Evolutionary conservation across 2,329 filamentous ascomycete genomes (phyloP).

Genomic region (Colletotrichum cuscutae): DNA sequence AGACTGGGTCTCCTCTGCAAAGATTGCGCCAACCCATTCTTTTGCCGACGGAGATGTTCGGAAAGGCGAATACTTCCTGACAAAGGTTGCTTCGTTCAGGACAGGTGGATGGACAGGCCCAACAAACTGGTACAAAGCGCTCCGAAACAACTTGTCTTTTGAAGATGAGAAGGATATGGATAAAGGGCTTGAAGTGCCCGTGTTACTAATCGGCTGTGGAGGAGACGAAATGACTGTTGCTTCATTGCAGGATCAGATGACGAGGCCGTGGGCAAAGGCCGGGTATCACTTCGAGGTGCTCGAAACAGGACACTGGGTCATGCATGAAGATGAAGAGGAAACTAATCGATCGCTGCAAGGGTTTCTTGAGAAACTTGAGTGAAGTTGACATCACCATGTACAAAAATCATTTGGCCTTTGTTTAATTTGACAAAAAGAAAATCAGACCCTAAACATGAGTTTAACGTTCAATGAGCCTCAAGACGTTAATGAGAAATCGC

Average conservation of each 20-base stretch:
- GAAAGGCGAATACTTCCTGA: not conserved
- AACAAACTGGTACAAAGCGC: conserved; percentile 26
- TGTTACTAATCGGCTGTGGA: conserved; percentile 17
- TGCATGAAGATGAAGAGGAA: conserved; percentile 11
- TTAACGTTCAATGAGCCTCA: too few relatives aligned
- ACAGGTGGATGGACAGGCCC: conserved; percentile 18
- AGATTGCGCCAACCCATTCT: not conserved
- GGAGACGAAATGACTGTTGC: conserved; percentile 23
- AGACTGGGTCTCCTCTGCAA: conserved; percentile 7
- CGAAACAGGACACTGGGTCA: conserved; percentile 28
- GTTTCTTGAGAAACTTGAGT: not conserved
- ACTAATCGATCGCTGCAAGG: conserved; percentile 1
- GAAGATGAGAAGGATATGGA: conserved; percentile 15
- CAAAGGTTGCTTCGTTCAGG: not conserved
- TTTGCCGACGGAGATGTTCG: not conserved
- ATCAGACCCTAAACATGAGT: too few relatives aligned
- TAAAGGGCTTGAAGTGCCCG: conserved; percentile 5
- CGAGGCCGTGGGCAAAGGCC: conserved; percentile 18
- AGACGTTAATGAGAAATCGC: too few relatives aligned
- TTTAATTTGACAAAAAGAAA: too few relatives aligned
- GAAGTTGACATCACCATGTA: too few relatives aligned
- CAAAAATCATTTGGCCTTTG: too few relatives aligned
- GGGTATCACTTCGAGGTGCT: conserved; percentile 25
- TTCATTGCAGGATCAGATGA: conserved; percentile 20
- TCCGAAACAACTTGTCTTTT: conserved; percentile 15